A percentile compares a stretch with the other conserved stretches of the same genome.
These are phyloP conservation scores for Chrysanthemum makinoi DNA, from an alignment of 129 eudicot species.

Conservation along the genomic window DNA sequence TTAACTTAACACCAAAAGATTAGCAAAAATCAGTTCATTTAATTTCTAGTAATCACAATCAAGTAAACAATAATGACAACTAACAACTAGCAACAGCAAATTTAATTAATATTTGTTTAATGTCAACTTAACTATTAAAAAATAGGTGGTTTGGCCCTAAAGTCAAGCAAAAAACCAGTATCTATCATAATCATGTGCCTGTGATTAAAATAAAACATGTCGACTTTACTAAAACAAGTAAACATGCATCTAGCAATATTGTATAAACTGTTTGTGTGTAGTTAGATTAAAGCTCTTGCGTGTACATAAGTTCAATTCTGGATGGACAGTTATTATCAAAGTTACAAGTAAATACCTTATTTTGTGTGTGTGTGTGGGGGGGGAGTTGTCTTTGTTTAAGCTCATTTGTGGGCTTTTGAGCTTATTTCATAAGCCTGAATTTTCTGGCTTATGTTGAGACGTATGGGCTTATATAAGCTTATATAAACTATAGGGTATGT, in stretches of 20 bases:
- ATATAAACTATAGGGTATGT: too few relatives aligned
- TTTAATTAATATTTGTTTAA: background rate
- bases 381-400: too few relatives aligned
- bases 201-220: constrained; percentile 2
- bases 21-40: background rate
- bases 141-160: background rate
- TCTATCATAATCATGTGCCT: background rate
- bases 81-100: background rate
- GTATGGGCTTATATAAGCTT: too few relatives aligned
- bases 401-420: too few relatives aligned
- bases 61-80: background rate
- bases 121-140: constrained; percentile 15
- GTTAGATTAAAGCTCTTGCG: background rate
- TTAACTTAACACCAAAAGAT: background rate
- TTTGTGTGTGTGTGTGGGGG: too few relatives aligned
- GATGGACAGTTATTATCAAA: too few relatives aligned
- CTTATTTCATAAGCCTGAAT: too few relatives aligned
- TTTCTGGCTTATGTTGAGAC: too few relatives aligned
- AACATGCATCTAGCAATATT: background rate
- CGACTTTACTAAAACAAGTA: background rate
- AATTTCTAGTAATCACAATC: background rate
- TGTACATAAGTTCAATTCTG: too few relatives aligned
- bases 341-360: too few relatives aligned
- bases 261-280: background rate
- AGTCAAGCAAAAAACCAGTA: constrained; percentile 15